Evolutionary conservation across 1,139 yeast species (phyloP).

Genomic region (Geotrichum bryndzae): DNA sequence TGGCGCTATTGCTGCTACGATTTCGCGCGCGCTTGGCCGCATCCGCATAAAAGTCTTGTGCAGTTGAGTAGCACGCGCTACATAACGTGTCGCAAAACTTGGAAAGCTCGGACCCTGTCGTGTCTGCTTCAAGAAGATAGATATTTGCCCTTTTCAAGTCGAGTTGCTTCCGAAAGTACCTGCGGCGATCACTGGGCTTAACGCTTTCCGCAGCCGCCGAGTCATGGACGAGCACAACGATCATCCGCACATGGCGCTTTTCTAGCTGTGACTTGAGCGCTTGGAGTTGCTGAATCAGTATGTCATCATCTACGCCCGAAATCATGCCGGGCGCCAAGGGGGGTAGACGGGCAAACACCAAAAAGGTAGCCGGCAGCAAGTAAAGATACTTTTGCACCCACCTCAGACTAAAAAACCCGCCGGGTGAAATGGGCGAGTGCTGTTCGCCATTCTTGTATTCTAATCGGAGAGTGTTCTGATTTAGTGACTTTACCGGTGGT

Average conservation of each 20-base stretch:
- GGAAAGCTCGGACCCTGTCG: conserved; percentile 37
- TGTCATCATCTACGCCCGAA: conserved; percentile 26
- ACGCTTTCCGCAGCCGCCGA: conserved; percentile 28
- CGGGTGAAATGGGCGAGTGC: conserved; percentile 40
- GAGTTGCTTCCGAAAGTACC: conserved; percentile 31
- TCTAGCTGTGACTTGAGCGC: conserved; percentile 34
- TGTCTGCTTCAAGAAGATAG: conserved; percentile 41
- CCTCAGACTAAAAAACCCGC: conserved; percentile 37
- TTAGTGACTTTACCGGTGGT: neutral
- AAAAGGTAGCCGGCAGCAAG: conserved; percentile 40
- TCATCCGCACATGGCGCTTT: conserved; percentile 32
- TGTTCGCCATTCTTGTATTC: neutral
- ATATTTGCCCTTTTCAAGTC: conserved; percentile 33
- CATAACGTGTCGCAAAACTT: conserved; percentile 38
- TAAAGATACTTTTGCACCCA: conserved; percentile 49
- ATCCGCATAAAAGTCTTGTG: conserved; percentile 41
- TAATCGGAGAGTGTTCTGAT: neutral
- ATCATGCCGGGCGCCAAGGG: conserved; percentile 22
- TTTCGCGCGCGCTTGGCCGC: conserved; percentile 38
- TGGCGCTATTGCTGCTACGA: conserved; percentile 25
- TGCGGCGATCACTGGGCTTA: conserved; percentile 37
- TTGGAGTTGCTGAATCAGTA: conserved; percentile 36
- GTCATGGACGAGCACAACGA: conserved; percentile 31
- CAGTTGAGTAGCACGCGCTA: conserved; percentile 36
- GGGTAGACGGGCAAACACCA: conserved; percentile 37